Evolutionary conservation across 106 monocot species (phyloP).

Genomic region (Platanthera zijinensis): DNA sequence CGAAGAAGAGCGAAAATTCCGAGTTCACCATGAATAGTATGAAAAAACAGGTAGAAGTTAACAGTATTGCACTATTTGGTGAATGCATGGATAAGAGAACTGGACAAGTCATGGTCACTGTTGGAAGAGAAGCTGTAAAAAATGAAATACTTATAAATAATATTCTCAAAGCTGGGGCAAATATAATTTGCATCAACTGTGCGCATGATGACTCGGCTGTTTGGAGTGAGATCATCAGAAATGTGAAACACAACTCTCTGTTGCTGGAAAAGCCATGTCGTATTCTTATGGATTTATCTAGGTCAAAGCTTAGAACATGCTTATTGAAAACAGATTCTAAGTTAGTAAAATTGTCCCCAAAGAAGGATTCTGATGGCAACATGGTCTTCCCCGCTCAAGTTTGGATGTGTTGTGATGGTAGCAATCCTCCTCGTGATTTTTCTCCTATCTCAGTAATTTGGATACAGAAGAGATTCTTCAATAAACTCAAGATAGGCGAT

Average conservation of each 20-base stretch:
- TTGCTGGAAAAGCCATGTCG: conserved; percentile 38
- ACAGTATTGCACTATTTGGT: conserved; percentile 18
- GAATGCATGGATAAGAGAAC: conserved; percentile 8
- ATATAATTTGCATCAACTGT: conserved; percentile 28
- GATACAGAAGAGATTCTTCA: conserved; percentile 24
- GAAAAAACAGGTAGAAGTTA: conserved; percentile 7
- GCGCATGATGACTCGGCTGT: conserved; percentile 28
- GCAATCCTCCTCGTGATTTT: conserved; percentile 23
- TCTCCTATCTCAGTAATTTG: conserved; percentile 19
- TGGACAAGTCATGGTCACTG: conserved; percentile 28
- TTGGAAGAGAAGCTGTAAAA: conserved; percentile 25
- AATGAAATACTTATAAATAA: conserved; percentile 22
- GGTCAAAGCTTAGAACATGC: conserved; percentile 37
- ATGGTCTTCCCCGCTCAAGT: conserved; percentile 21
- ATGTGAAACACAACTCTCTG: conserved; percentile 20
- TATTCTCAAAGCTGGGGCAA: conserved; percentile 25
- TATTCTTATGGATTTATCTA: conserved; percentile 46
- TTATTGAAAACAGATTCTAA: conserved; percentile 11
- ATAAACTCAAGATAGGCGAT: conserved; percentile 19
- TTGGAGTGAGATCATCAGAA: conserved; percentile 32
- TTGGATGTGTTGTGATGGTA: conserved; percentile 24
- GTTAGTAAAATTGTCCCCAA: conserved; percentile 24
- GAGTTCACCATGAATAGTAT: conserved; percentile 18
- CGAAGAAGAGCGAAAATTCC: conserved; percentile 5
- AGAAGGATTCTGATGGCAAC: conserved; percentile 26